Base-by-base conservation (phyloP, 2,329 filamentous ascomycete species). In the Teratosphaeriaceae sp. region DNA sequence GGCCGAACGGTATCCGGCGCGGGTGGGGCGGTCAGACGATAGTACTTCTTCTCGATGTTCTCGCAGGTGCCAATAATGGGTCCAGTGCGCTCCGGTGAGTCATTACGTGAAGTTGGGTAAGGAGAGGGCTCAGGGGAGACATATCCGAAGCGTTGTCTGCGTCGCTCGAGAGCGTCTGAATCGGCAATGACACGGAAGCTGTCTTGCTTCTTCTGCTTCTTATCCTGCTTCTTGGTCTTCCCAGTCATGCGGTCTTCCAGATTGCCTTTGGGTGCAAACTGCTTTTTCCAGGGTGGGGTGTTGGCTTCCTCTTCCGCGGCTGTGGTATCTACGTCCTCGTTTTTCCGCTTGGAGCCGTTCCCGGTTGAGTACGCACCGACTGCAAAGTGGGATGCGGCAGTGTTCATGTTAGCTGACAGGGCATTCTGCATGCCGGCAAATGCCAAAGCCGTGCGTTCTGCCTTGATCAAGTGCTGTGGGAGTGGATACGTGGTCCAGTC, bases 1-100 rank as follows among this genome's bases (percentile, higher is more conserved):
- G 92, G 92, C 35, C 92, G 88, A 39, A 98, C 92, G 56, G 84
- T 83, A 59, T 89, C 84, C 43, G 89, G 82, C 52, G 94, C 86
- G 24, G 92, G 92, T 38, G 89, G 83, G 23, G 89, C 82, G 15
- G 90, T 98, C 63, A 98, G 76, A 49, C 92, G 88, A 61, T 97
- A 85, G 62, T 96, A 98, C 61, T 80, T 83, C 74, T 98, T 98
- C 68, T 97, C 90, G 55, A 97, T 72, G 19, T 74, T 76, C 65
- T 88, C 78, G 64, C 84, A 90, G 35, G 85, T 87, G 53, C 92
- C 92, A 47, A 96, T 78, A 24, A 97, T 82, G 8, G 92, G 92
- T 48, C 78, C 78, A 51, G 70, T 66, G 61, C 45, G 65, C 40
- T 64, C 58, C 34, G 74, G 70, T 37, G 74, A 71, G 47, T 73